Percentiles rank a stretch among this genome's conserved stretches.
Conservation (phyloP, 1,139 yeast genomes). For the Scheffersomyces insectosa region DNA sequence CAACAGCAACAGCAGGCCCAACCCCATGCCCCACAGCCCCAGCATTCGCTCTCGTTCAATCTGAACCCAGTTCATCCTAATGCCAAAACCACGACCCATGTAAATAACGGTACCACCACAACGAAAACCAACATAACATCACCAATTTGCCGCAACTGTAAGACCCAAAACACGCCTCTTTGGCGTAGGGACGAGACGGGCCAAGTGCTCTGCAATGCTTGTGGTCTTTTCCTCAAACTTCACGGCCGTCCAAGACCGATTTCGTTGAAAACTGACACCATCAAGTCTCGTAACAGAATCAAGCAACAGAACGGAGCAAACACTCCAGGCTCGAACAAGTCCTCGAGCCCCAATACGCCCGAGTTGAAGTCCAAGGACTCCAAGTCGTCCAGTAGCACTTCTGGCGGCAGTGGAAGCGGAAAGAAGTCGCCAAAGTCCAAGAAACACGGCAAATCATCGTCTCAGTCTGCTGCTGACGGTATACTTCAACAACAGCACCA, state of each 20-base stretch:
- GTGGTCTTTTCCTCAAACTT: conserved; percentile 85
- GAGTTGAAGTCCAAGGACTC: conserved; percentile 44
- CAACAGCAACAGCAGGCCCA: conserved; percentile 1
- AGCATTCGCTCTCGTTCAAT: conserved; percentile 6
- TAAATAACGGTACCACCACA: conserved; percentile 46
- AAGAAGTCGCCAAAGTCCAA: conserved; percentile 36
- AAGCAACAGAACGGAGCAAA: conserved; percentile 39
- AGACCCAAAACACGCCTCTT: conserved; percentile 88
- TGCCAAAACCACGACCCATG: conserved; percentile 34
- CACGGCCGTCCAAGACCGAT: conserved; percentile 95
- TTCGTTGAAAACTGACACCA: conserved; percentile 86
- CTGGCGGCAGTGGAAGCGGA: conserved; percentile 10
- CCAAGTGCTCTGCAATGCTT: conserved; percentile 91
- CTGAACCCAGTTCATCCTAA: conserved; percentile 24
- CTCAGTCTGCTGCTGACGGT: conserved; percentile 10
- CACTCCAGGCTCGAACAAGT: conserved; percentile 15
- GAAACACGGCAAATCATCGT: conserved; percentile 10
- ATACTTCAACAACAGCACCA: conserved; percentile 8
- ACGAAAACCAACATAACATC: conserved; percentile 53
- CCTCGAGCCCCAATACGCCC: conserved; percentile 45
- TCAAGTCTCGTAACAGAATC: conserved; percentile 83
- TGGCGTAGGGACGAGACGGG: conserved; percentile 97
- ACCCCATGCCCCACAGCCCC: conserved; percentile 3
- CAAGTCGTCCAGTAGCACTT: conserved; percentile 7
- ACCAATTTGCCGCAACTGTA: conserved; percentile 86